Percentiles rank a stretch among this genome's conserved stretches.
Evolutionary conservation across 164 flowering plant species (phyloP).

Genomic region (Tetrastigma voinierianum): DNA sequence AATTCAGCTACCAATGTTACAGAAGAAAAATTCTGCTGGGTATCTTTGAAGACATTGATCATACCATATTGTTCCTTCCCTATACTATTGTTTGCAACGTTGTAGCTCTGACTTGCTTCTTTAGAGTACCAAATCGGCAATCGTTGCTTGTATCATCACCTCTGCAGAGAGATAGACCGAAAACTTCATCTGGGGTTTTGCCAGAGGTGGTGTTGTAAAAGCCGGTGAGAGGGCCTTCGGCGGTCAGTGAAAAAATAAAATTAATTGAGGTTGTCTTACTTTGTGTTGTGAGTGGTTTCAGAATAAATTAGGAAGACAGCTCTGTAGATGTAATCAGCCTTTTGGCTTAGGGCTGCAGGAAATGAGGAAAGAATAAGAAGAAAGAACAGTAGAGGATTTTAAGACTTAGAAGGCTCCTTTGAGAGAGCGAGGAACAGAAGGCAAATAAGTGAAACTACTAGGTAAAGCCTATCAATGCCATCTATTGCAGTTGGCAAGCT

Average conservation of each 20-base stretch:
- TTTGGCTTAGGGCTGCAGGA: no score
- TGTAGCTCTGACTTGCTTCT: background rate
- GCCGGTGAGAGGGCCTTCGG: background rate
- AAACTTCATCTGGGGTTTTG: constrained; percentile 1
- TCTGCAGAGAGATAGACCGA: constrained; percentile 18
- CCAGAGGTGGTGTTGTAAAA: background rate
- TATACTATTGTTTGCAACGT: constrained; percentile 11
- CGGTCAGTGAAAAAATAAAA: background rate
- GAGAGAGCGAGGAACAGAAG: no score
- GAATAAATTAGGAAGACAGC: background rate
- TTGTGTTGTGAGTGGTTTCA: background rate
- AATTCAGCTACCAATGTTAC: no score
- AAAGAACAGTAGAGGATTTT: no score
- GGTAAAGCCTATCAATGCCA: no score
- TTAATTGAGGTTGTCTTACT: background rate
- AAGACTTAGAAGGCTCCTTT: no score
- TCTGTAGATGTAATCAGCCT: background rate
- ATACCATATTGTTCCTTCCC: constrained; percentile 17
- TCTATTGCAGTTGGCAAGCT: no score
- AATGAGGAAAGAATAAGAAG: no score
- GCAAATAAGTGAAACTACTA: no score
- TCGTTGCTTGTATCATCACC: constrained; percentile 9
- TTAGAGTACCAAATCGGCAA: constrained; percentile 19
- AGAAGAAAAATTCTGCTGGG: background rate
- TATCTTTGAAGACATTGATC: constrained; percentile 12